A percentile compares a stretch with the other conserved stretches of the same genome.
phyloP scores from a whole-genome alignment of 805 yeast species.

The Schwanniomyces sp. region DNA sequence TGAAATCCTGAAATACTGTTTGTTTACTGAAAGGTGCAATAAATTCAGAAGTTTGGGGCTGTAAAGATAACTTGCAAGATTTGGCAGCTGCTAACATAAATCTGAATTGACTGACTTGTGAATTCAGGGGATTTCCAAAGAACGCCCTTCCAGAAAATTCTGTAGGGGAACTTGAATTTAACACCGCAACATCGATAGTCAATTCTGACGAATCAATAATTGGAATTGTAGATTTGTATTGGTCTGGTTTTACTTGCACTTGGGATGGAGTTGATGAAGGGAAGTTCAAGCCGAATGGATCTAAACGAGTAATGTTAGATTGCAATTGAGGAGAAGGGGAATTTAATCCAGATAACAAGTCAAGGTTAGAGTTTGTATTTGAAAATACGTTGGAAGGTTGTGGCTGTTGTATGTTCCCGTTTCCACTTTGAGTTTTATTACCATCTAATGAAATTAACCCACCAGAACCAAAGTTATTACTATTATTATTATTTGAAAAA shows the following conservation, averaged over 20 bases:
- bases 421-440: conserved; percentile 7
- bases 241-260: conserved; percentile 11
- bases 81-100: conserved; percentile 74
- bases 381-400: conserved; percentile 7
- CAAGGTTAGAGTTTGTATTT: conserved; percentile 14
- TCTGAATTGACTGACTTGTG: conserved; percentile 50
- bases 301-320: conserved; percentile 27
- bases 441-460: conserved; percentile 47
- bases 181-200: conserved; percentile 47
- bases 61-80: conserved; percentile 53
- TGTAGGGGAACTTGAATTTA: conserved; percentile 33
- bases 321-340: conserved; percentile 42
- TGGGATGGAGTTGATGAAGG: conserved; percentile 36
- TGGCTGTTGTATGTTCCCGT: conserved; percentile 16
- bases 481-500: conserved; percentile 37
- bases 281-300: conserved; percentile 41
- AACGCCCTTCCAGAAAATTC: conserved; percentile 44
- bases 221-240: conserved; percentile 14
- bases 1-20: conserved; percentile 55
- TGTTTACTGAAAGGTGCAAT: conserved; percentile 48
- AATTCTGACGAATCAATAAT: conserved; percentile 48
- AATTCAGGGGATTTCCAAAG: conserved; percentile 51
- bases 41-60: conserved; percentile 59
- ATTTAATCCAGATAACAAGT: conserved; percentile 35
- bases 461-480: conserved; percentile 49